These are phyloP conservation scores for Neonectria ditissima DNA, from an alignment of 2,329 filamentous ascomycete species.

Conservation along the genomic window DNA sequence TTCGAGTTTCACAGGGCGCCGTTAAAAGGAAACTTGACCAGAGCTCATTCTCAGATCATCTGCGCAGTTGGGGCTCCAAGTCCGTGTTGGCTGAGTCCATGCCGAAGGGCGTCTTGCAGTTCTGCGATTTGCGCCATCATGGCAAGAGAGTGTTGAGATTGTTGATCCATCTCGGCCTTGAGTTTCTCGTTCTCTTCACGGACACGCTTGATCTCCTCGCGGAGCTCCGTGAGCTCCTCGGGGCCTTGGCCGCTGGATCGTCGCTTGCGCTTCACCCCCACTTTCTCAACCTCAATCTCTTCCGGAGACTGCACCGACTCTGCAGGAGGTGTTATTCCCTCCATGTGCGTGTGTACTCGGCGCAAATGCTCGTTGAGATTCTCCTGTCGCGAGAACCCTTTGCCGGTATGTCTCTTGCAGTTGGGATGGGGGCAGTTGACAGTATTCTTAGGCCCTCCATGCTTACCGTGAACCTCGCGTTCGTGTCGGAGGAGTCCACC, in stretches of 20 bases:
- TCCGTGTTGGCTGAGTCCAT: conserved; percentile 48
- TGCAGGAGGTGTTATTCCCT: conserved; percentile 51
- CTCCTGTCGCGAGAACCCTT: conserved; percentile 92
- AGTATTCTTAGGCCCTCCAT: conserved; percentile 87
- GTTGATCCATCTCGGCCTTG: conserved; percentile 61
- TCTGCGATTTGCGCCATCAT: conserved; percentile 64
- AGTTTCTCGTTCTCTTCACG: conserved; percentile 74
- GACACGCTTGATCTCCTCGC: conserved; percentile 74
- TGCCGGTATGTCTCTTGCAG: conserved; percentile 89
- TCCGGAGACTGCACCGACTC: conserved; percentile 55
- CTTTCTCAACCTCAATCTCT: conserved; percentile 61
- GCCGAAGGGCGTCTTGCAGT: conserved; percentile 57
- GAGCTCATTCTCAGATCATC: conserved; percentile 49
- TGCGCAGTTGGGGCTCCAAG: conserved; percentile 55
- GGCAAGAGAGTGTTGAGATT: conserved; percentile 58
- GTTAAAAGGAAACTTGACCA: conserved; percentile 12
- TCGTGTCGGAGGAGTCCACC: conserved; percentile 91
- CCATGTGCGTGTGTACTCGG: conserved; percentile 78
- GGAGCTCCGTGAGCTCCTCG: conserved; percentile 66
- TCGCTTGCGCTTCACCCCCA: conserved; percentile 62
- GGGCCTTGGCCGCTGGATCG: conserved; percentile 45
- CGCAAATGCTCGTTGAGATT: conserved; percentile 95
- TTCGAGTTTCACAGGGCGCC: background rate
- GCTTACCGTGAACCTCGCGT: conserved; percentile 91
- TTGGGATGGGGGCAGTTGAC: conserved; percentile 87